Evolutionary conservation across 2,329 filamentous ascomycete species (phyloP).

Genomic region (Phaeophleospora eucalypticola): DNA sequence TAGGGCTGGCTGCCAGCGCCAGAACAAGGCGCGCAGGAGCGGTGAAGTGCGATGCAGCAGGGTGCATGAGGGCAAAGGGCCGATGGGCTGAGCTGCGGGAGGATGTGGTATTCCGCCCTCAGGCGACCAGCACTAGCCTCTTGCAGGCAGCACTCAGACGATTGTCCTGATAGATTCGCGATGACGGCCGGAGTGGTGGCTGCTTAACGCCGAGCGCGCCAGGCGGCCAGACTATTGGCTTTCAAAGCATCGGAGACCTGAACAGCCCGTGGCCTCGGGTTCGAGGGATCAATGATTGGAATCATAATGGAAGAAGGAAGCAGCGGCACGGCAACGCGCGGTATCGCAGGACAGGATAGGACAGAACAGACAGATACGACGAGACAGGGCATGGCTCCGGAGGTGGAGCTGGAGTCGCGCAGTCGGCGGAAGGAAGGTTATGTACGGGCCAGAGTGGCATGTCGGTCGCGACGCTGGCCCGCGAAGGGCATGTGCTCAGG

Average conservation of each 20-base stretch:
- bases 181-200: background rate
- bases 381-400: background rate
- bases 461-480: background rate
- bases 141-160: background rate
- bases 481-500: background rate
- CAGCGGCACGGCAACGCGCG: background rate
- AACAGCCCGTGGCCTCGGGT: background rate
- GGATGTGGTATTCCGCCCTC: background rate
- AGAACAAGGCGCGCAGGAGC: background rate
- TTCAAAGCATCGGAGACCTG: too few species aligned
- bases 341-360: too few species aligned
- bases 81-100: background rate
- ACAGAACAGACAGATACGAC: too few species aligned
- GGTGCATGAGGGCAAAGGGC: background rate
- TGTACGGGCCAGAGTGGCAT: background rate
- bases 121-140: background rate
- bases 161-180: background rate
- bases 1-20: background rate
- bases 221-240: background rate
- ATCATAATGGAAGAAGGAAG: background rate
- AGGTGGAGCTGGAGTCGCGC: background rate
- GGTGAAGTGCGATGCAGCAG: background rate
- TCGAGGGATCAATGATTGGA: background rate
- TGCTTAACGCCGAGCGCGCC: background rate
- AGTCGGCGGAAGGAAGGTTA: background rate